phyloP scores from a whole-genome alignment of 1,139 yeast genomes.

The Lodderomyces theae region DNA sequence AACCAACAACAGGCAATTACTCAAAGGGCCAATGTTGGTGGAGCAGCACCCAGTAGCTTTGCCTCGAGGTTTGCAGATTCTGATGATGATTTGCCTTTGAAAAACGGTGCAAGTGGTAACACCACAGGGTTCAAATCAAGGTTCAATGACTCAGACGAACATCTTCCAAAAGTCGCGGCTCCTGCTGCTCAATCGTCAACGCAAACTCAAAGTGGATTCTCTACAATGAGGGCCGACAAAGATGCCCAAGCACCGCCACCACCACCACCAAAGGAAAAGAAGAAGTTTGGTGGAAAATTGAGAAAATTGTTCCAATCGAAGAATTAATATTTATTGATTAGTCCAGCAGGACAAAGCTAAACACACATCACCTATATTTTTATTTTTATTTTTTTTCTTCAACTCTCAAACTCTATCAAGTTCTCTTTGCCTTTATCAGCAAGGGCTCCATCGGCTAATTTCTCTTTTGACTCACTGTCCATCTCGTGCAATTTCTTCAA shows the following conservation, averaged over 20 bases:
- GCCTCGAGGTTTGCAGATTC: conserved; percentile 13
- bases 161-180: conserved; percentile 7
- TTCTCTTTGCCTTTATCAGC: conserved; percentile 14
- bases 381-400: conserved; percentile 2
- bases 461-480: not conserved
- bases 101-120: not conserved
- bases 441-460: conserved; percentile 4
- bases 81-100: conserved; percentile 12
- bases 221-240: not conserved
- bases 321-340: conserved; percentile 2
- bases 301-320: conserved; percentile 46
- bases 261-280: conserved; percentile 37
- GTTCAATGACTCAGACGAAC: conserved; percentile 17
- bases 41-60: conserved; percentile 6
- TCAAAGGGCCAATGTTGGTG: not conserved
- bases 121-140: conserved; percentile 10
- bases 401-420: conserved; percentile 30
- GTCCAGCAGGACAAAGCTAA: no score
- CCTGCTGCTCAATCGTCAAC: conserved; percentile 4
- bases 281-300: conserved; percentile 46
- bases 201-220: not conserved
- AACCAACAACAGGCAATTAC: not conserved
- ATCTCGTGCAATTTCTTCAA: conserved; percentile 15
- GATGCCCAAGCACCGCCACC: conserved; percentile 5
- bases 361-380: no score